Percentiles rank a stretch among this genome's conserved stretches.
phyloP scores from a whole-genome alignment of 2,329 filamentous ascomycete species.

The Ilyonectria sp. region DNA sequence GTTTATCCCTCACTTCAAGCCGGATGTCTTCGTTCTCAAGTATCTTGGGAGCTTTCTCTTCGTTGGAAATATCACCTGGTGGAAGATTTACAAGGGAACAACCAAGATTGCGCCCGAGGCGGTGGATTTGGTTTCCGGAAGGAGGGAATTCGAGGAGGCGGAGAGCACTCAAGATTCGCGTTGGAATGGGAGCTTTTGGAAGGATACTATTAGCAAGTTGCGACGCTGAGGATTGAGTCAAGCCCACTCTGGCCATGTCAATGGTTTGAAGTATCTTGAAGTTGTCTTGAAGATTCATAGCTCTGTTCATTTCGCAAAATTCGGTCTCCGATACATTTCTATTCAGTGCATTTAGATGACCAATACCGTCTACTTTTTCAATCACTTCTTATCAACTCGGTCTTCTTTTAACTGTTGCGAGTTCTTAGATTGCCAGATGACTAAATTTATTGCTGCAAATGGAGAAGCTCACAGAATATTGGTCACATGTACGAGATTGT shows the following conservation, averaged over 20 bases:
- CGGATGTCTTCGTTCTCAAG: constrained; percentile 75
- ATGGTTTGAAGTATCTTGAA: neutral
- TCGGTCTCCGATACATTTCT: neutral
- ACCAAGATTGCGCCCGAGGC: constrained; percentile 63
- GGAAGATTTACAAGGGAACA: constrained; percentile 74
- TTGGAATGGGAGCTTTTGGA: constrained; percentile 28
- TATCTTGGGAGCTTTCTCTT: constrained; percentile 57
- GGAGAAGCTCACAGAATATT: too few species aligned
- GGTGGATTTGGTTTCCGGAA: constrained; percentile 70
- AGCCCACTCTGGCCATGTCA: too few species aligned
- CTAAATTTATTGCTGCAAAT: too few species aligned
- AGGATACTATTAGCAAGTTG: neutral
- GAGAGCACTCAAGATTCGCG: constrained; percentile 18
- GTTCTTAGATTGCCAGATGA: too few species aligned
- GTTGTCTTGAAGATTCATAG: neutral
- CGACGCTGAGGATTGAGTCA: constrained; percentile 6
- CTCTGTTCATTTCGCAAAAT: neutral
- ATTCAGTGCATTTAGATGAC: neutral
- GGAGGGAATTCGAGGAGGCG: constrained; percentile 49
- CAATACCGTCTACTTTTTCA: too few species aligned
- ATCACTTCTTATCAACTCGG: too few species aligned
- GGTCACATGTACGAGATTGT: too few species aligned
- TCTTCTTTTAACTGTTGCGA: too few species aligned
- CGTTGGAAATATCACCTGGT: constrained; percentile 74
- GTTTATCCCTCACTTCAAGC: constrained; percentile 74